Percentiles rank a stretch among this genome's conserved stretches.
These are phyloP conservation scores for Hypsizygus ulmarius DNA, from an alignment of 1,284 basidiomycete genomes.

Conservation along the genomic window DNA sequence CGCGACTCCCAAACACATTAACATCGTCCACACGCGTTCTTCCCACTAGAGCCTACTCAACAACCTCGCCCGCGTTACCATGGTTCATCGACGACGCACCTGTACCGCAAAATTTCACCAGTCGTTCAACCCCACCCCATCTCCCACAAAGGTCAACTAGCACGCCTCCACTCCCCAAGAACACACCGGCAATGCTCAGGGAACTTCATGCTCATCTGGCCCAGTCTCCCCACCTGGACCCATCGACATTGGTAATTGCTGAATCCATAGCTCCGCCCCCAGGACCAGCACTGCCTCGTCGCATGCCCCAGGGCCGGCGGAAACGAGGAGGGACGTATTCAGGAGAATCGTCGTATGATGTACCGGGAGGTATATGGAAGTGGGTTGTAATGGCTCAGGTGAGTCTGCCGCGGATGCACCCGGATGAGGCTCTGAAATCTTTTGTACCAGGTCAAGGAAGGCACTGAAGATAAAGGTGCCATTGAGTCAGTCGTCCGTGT, in stretches of 20 bases:
- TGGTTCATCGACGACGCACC: conserved; percentile 48
- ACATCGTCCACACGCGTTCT: conserved; percentile 5
- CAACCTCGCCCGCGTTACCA: conserved; percentile 17
- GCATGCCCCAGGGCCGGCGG: conserved; percentile 57
- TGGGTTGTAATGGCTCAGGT: conserved; percentile 76
- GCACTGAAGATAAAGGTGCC: conserved; percentile 72
- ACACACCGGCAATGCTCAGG: conserved; percentile 45
- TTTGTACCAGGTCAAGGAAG: conserved; percentile 66
- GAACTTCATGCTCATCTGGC: conserved; percentile 52
- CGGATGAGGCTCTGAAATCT: neutral
- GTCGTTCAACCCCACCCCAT: conserved; percentile 30
- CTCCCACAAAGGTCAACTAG: conserved; percentile 24
- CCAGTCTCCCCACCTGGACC: conserved; percentile 62
- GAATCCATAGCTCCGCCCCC: conserved; percentile 43
- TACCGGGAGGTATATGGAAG: conserved; percentile 59
- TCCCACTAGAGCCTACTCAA: conserved; percentile 11
- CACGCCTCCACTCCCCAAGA: conserved; percentile 42
- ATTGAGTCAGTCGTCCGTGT: conserved; percentile 69
- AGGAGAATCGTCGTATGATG: conserved; percentile 57
- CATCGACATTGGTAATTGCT: conserved; percentile 49
- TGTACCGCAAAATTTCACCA: conserved; percentile 16
- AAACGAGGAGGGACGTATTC: conserved; percentile 62
- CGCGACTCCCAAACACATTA: conserved; percentile 11
- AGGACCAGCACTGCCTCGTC: conserved; percentile 53
- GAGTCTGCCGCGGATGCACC: conserved; percentile 6